These are phyloP conservation scores for Desmodesmus armatus DNA, from an alignment of 139 green algal genomes.

Conservation along the genomic window DNA sequence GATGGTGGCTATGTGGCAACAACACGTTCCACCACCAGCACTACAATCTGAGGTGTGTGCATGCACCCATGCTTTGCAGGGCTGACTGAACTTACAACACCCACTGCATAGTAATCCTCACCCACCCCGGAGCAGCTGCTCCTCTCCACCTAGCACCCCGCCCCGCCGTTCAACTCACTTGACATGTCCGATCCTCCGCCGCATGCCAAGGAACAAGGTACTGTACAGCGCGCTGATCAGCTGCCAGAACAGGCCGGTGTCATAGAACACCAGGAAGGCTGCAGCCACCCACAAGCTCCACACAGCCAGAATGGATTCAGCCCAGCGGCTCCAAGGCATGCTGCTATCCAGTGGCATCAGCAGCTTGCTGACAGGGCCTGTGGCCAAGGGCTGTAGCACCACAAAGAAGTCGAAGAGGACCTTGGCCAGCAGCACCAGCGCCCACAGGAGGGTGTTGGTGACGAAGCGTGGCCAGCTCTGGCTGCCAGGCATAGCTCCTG, in stretches of 20 bases:
- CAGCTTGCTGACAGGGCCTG: background rate
- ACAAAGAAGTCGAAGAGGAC: slow-evolving; percentile 45
- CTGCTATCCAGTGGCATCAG: background rate
- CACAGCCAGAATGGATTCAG: background rate
- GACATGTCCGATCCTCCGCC: slow-evolving; percentile 16
- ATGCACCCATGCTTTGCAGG: too few species aligned
- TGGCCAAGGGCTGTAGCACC: slow-evolving; percentile 12
- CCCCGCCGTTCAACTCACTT: slow-evolving; percentile 17
- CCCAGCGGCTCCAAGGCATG: background rate
- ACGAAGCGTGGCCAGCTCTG: slow-evolving; percentile 3
- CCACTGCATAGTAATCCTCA: too few species aligned
- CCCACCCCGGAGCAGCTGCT: background rate
- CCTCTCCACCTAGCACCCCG: background rate
- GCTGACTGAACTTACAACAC: too few species aligned
- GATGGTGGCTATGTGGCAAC: too few species aligned
- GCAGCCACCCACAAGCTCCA: background rate
- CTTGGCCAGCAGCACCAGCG: slow-evolving; percentile 2
- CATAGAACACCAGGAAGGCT: slow-evolving; percentile 29
- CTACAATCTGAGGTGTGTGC: too few species aligned
- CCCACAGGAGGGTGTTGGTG: slow-evolving; percentile 24
- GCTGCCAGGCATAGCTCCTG: slow-evolving; percentile 14
- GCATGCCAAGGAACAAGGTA: slow-evolving; percentile 13
- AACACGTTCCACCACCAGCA: too few species aligned
- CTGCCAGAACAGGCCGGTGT: slow-evolving; percentile 41
- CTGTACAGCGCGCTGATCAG: slow-evolving; percentile 16